Evolutionary conservation across 305 asterid species (phyloP).

Genomic region (Fraxinus ornus): DNA sequence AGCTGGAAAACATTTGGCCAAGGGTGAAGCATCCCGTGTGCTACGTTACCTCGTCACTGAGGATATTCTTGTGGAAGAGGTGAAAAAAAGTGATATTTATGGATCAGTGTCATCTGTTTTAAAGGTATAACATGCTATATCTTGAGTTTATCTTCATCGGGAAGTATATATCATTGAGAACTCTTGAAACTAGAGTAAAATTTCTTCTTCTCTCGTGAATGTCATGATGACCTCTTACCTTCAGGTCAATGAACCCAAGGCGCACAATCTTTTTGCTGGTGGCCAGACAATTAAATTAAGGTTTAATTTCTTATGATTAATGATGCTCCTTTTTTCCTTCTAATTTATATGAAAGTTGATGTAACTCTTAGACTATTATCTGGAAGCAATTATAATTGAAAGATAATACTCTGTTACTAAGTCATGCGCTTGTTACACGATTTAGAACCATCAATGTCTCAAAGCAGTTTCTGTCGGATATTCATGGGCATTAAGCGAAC

Average conservation of each 20-base stretch:
- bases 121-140: constrained; percentile 50
- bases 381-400: constrained; percentile 11
- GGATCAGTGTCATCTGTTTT: constrained; percentile 87
- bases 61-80: constrained; percentile 83
- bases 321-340: constrained; percentile 11
- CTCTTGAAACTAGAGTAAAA: constrained; percentile 1
- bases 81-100: constrained; percentile 75
- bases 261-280: constrained; percentile 52
- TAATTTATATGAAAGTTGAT: not conserved
- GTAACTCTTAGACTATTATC: not conserved
- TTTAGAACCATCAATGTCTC: constrained; percentile 12
- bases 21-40: constrained; percentile 90
- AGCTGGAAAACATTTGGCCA: constrained; percentile 84
- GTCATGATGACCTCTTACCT: constrained; percentile 8
- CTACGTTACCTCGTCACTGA: constrained; percentile 85
- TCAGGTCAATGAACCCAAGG: constrained; percentile 83
- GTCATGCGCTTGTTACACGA: not conserved
- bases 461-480: not conserved
- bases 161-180: not conserved
- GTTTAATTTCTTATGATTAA: constrained; percentile 33
- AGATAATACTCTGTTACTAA: not conserved
- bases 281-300: constrained; percentile 68
- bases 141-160: not conserved
- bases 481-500: constrained; percentile 5
- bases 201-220: not conserved